phyloP scores from a whole-genome alignment of 441 rosid species.

The Adansonia grandidieri region DNA sequence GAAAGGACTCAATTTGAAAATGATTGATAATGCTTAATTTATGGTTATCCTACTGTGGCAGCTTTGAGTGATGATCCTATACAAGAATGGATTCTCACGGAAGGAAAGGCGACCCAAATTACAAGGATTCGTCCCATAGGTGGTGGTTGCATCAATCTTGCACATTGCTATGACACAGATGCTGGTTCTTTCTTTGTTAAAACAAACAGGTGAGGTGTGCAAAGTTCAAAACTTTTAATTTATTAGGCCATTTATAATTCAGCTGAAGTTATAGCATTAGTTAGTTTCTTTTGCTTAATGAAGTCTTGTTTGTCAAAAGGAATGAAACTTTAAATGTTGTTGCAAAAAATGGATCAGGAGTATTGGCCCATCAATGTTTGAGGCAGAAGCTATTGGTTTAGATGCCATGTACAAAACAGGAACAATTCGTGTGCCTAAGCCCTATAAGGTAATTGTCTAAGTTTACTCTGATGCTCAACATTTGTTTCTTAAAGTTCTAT shows the following conservation, averaged over 20 bases:
- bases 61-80: conserved; percentile 81
- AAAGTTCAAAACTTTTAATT: not conserved
- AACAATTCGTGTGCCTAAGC: conserved; percentile 80
- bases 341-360: conserved; percentile 50
- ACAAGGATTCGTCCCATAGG: conserved; percentile 71
- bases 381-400: conserved; percentile 91
- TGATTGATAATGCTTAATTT: conserved; percentile 15
- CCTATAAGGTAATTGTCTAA: conserved; percentile 60
- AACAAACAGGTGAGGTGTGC: conserved; percentile 65
- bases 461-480: not conserved
- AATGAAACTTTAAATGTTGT: conserved; percentile 20
- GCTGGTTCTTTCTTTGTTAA: conserved; percentile 82
- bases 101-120: conserved; percentile 79
- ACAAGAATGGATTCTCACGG: conserved; percentile 78
- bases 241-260: not conserved
- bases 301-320: conserved; percentile 10
- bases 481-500: not conserved
- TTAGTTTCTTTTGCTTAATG: conserved; percentile 12
- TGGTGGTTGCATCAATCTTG: conserved; percentile 90
- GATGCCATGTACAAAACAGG: conserved; percentile 78
- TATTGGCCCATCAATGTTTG: conserved; percentile 82
- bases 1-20: conserved; percentile 6
- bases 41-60: conserved; percentile 48
- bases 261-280: not conserved
- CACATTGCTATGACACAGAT: conserved; percentile 79